These are phyloP conservation scores for Entophlyctis helioformis DNA, from an alignment of 192 early-diverging fungal species.

Conservation along the genomic window DNA sequence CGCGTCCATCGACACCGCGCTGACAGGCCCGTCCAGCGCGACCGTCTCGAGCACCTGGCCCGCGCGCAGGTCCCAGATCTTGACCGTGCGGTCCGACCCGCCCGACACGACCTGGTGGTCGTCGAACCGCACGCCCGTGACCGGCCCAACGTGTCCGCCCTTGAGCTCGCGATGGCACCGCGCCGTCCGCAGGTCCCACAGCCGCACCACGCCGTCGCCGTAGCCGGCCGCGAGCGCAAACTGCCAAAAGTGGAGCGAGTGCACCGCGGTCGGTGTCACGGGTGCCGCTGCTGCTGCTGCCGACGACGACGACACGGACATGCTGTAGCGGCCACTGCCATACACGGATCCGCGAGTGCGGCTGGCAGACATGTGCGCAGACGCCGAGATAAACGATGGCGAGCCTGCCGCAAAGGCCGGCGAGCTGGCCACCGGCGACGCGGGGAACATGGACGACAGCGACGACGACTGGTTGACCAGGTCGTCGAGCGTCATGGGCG, in stretches of 20 bases:
- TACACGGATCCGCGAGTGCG: too few relatives aligned
- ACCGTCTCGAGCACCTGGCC: slow-evolving; percentile 16
- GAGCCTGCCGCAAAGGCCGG: too few relatives aligned
- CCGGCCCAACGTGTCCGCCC: slow-evolving; percentile 12
- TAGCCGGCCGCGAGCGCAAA: slow-evolving; percentile 29
- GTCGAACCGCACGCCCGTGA: slow-evolving; percentile 24
- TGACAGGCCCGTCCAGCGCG: slow-evolving; percentile 11
- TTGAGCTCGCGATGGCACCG: slow-evolving; percentile 21
- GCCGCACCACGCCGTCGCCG: slow-evolving; percentile 26
- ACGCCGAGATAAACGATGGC: too few relatives aligned
- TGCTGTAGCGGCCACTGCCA: too few relatives aligned
- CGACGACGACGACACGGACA: too few relatives aligned
- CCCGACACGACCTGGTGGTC: slow-evolving; percentile 13
- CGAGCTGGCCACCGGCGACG: too few relatives aligned
- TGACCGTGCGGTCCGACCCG: slow-evolving; percentile 22
- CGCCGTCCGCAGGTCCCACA: slow-evolving; percentile 26
- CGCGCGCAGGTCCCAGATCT: slow-evolving; percentile 28
- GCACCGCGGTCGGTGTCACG: too few relatives aligned
- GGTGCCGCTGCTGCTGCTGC: too few relatives aligned
- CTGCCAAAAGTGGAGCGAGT: slow-evolving; percentile 24
- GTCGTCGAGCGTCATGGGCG: too few relatives aligned
- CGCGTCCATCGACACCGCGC: slow-evolving; percentile 16
- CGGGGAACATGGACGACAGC: too few relatives aligned
- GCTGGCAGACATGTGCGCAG: too few relatives aligned
- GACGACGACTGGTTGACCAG: background rate